Conservation (phyloP, 352 stramenopile genomes). For the Phytophthora fragariaefolia region DNA sequence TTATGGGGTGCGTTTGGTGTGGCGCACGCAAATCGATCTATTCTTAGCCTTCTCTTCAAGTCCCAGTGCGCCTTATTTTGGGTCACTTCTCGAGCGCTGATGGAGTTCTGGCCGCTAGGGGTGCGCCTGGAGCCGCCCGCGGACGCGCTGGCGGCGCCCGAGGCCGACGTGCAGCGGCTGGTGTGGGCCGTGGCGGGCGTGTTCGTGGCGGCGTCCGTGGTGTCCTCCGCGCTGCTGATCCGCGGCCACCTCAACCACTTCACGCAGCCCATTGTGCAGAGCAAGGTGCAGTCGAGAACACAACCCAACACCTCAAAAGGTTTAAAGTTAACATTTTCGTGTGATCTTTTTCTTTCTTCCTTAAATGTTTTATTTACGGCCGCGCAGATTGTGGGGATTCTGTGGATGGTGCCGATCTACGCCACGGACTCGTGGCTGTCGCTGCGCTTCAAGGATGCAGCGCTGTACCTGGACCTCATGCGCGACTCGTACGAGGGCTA, state of each 20-base stretch:
- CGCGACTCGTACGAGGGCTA: slow-evolving; percentile 99
- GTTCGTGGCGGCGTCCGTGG: slow-evolving; percentile 88
- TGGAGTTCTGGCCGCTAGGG: slow-evolving; percentile 23
- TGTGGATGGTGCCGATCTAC: slow-evolving; percentile 99
- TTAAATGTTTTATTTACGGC: slow-evolving; percentile 2
- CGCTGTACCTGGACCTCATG: slow-evolving; percentile 94
- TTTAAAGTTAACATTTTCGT: slow-evolving; percentile 20
- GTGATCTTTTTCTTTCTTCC: slow-evolving; percentile 17
- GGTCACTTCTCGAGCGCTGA: slow-evolving; percentile 20
- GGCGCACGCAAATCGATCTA: no score
- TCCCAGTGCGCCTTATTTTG: no score
- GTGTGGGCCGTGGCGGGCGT: slow-evolving; percentile 90
- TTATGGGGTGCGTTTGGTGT: slow-evolving; percentile 14
- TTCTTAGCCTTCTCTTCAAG: slow-evolving; percentile 18
- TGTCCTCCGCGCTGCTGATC: slow-evolving; percentile 93
- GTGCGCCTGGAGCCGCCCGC: slow-evolving; percentile 25
- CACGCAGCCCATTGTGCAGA: slow-evolving; percentile 93
- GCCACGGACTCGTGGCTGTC: slow-evolving; percentile 96
- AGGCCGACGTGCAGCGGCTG: slow-evolving; percentile 68
- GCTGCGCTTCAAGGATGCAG: slow-evolving; percentile 94
- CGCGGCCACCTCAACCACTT: slow-evolving; percentile 92
- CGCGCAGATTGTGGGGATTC: slow-evolving; percentile 96
- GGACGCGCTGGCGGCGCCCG: slow-evolving; percentile 42
- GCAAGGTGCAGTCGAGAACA: no score
- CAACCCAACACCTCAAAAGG: no score